Evolutionary conservation across 1,139 yeast genomes (phyloP), one percentile per base, ranked within the genome.

Genomic region (Kodamaea anthophila): DNA sequence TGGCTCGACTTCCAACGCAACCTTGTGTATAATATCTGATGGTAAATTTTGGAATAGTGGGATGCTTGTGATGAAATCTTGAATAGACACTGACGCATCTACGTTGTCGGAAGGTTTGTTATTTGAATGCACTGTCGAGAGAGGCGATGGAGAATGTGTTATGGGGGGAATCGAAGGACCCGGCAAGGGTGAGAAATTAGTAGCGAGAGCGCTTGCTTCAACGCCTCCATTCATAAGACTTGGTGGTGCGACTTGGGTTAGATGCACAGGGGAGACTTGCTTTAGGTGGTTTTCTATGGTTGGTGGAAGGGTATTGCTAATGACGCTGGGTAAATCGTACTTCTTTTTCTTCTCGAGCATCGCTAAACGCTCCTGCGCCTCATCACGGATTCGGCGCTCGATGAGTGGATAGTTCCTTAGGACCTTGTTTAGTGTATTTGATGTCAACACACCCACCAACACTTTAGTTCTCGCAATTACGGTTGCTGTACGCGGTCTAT

Each of bases 401-500:
- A 81, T 73, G 5, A 57, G 49, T 0, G 88, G 88, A 47, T 73
- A 80, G 35, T 67, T 69, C 3, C 74, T 73, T 15, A 81, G 55
- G 2, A 80, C 82, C 13, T 61, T 56, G 40, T 73, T 70, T 30
- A 82, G 63, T 9, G 77, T 70, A 34, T 77, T 83, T 7, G 77
- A 70, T 1, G 85, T 78, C 25, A 82, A 59, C 1, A 79, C 81
- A 2, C 85, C 87, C 5, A 79, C 58, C 31, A 81, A 55, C 1
- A 82, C 84, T 39, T 66, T 71, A 0, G 84, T 70, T 36, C 77
- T 60, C 2, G 91, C 82, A n/a, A 80, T 74, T 10, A 81, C 87
- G 2, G 87, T 78, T 0, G 91, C 91, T 1, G 88, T 80, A 40
- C 91, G 58, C 8, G 88, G 87, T 25, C 87, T 59, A 46, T 79